Percentiles rank a stretch among this genome's conserved stretches.
These are phyloP conservation scores for Piper betle DNA, from an alignment of 164 flowering plant species.

Conservation along the genomic window DNA sequence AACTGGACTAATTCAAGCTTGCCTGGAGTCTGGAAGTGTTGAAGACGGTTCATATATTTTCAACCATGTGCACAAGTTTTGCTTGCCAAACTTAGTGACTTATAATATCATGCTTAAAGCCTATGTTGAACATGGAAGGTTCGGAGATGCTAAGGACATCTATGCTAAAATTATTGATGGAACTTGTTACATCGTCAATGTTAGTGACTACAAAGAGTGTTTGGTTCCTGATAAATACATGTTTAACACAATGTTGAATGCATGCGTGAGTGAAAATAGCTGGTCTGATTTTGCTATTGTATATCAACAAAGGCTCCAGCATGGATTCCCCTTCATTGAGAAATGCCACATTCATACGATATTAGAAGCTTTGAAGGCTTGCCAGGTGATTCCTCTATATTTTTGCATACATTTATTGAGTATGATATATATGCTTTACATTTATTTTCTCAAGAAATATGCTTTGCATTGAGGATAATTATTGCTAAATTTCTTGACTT, in stretches of 20 bases:
- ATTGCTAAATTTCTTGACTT: neutral
- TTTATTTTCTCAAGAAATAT: no score
- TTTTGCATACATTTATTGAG: neutral
- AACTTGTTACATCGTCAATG: constrained; percentile 13
- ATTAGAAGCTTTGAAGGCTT: constrained; percentile 59
- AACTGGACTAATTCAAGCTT: constrained; percentile 88
- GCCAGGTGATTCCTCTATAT: constrained; percentile 42
- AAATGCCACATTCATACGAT: constrained; percentile 67
- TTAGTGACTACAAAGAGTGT: constrained; percentile 25
- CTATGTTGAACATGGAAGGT: constrained; percentile 41
- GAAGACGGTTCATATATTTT: constrained; percentile 46
- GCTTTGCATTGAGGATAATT: no score
- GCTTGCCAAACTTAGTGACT: constrained; percentile 79
- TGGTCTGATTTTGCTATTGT: constrained; percentile 70
- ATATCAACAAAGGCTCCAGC: constrained; percentile 48
- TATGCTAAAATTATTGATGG: constrained; percentile 41
- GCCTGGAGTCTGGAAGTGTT: constrained; percentile 53
- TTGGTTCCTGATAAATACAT: constrained; percentile 57
- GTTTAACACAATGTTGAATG: constrained; percentile 71
- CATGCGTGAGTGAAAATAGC: constrained; percentile 32
- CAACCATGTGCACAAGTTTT: constrained; percentile 51
- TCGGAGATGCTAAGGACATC: constrained; percentile 59
- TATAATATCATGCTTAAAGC: constrained; percentile 85
- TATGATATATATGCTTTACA: no score
- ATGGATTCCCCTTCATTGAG: constrained; percentile 61